Conservation (phyloP, 2,329 filamentous ascomycete species). For the Penicillium decumbens region DNA sequence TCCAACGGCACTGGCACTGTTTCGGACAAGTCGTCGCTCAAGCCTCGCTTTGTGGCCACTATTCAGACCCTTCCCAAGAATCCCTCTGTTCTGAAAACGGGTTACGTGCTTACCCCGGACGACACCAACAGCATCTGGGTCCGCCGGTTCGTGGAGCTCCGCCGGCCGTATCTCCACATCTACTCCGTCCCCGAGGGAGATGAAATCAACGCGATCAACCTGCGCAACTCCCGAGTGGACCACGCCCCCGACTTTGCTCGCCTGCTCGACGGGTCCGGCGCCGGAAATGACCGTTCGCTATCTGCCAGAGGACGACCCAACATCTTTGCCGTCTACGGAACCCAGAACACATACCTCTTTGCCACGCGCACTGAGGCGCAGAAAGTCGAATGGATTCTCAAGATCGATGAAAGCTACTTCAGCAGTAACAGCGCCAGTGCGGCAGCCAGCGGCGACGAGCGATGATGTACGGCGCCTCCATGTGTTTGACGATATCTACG, state of each 20-base stretch:
- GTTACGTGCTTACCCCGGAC: slow-evolving; percentile 81
- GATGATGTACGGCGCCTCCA: slow-evolving; percentile 17
- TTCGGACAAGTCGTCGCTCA: slow-evolving; percentile 35
- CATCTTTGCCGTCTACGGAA: slow-evolving; percentile 91
- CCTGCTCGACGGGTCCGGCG: slow-evolving; percentile 56
- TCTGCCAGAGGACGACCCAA: slow-evolving; percentile 53
- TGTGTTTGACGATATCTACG: slow-evolving; percentile 22
- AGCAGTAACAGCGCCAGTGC: slow-evolving; percentile 31
- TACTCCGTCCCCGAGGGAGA: slow-evolving; percentile 76
- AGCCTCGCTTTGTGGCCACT: slow-evolving; percentile 67
- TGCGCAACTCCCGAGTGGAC: slow-evolving; percentile 86
- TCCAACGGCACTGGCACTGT: slow-evolving; percentile 25
- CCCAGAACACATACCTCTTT: slow-evolving; percentile 93
- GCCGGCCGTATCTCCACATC: slow-evolving; percentile 85
- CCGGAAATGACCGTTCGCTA: slow-evolving; percentile 32
- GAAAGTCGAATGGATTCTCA: slow-evolving; percentile 95
- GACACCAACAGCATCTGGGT: slow-evolving; percentile 75
- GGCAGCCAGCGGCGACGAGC: slow-evolving; percentile 22
- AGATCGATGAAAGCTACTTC: slow-evolving; percentile 79
- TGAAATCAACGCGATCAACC: slow-evolving; percentile 81
- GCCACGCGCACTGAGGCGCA: slow-evolving; percentile 82
- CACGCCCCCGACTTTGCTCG: slow-evolving; percentile 82
- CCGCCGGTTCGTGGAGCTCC: slow-evolving; percentile 86
- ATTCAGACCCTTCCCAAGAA: slow-evolving; percentile 78
- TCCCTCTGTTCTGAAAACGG: slow-evolving; percentile 73